phyloP scores from a whole-genome alignment of 805 yeast genomes.

The Maudiozyma barnettii region DNA sequence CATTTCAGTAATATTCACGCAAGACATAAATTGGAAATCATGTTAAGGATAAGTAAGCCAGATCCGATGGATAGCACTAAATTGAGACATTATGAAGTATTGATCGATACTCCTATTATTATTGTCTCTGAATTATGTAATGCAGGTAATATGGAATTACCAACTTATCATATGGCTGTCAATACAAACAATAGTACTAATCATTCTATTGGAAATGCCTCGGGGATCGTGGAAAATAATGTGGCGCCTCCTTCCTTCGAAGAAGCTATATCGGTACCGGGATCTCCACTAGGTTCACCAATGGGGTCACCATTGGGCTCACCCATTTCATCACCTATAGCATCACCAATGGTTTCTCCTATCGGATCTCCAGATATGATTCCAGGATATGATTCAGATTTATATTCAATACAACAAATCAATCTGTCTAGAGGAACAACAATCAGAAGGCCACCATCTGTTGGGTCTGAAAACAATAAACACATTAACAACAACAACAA shows the following conservation, averaged over 20 bases:
- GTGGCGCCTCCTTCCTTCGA: conserved; percentile 50
- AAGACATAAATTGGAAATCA: conserved; percentile 58
- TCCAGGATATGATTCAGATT: conserved; percentile 12
- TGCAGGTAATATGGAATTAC: conserved; percentile 31
- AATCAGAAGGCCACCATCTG: conserved; percentile 12
- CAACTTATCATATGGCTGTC: conserved; percentile 28
- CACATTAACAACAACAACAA: not conserved
- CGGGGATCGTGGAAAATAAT: conserved; percentile 8
- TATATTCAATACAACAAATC: conserved; percentile 16
- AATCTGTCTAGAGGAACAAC: conserved; percentile 18
- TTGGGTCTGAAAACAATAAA: not conserved
- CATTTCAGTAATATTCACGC: conserved; percentile 53
- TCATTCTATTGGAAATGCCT: not conserved
- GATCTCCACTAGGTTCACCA: conserved; percentile 33
- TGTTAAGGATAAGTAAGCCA: conserved; percentile 56
- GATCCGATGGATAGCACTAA: conserved; percentile 38
- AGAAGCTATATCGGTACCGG: conserved; percentile 42
- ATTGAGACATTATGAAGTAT: conserved; percentile 69
- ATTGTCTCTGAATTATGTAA: conserved; percentile 37
- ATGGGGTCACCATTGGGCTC: conserved; percentile 13
- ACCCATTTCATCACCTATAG: conserved; percentile 12
- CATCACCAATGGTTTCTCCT: conserved; percentile 10
- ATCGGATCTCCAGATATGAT: conserved; percentile 12
- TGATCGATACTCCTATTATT: conserved; percentile 66
- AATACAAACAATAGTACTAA: not conserved